Base-by-base conservation (phyloP, 2,329 filamentous ascomycete genomes). In the Aspergillus hortae region DNA sequence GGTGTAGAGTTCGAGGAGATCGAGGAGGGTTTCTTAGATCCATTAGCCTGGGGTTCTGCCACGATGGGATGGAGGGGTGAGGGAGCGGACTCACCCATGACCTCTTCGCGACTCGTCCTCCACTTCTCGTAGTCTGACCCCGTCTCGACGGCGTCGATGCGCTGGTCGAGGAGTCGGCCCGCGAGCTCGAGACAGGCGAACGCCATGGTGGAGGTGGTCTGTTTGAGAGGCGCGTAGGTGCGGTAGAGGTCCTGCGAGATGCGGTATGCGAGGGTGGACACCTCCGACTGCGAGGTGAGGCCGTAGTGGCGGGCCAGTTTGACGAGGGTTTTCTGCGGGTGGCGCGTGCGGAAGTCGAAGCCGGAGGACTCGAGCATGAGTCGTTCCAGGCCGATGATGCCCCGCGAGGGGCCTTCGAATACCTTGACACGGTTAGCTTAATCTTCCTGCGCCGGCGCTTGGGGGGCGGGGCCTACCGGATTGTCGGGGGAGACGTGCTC, bases 281-380 rank as follows among this genome's bases (percentile, higher is more conserved):
- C 82, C 21, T 74, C 67, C 0, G 68, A 69, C 9, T 78, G 73
- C 48, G 76, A 79, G 4, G 80, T 77, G 6, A 82, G 76, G 4
- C 76, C 71, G 51, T 87, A 78, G 43, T 75, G 74, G 64, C 86
- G 83, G 46, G 85, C 79, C 23, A 96, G 79, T 74, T 97, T 97
- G 60, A 90, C 80, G 40, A 97, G 77, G 19, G 90, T 79, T 57
- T 91, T 89, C 61, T 96, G 90, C 0, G 92, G 91, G 63, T 95
- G 88, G 35, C 91, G 86, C 52, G 86, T 92, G 33, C 92, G 85
- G 67, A 97, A 97, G 70, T 99, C 92, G 70, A 99, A 99, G 56
- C 89, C 87, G 27, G 92, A 88, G 2, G 90, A 88, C 73, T 99
- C 94, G 47, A 99, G 85, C 72, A 97, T 95, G 51, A 95, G 82